phyloP scores from a whole-genome alignment of 768 basidiomycete species.

The Sistotremastrum niveocremeum region DNA sequence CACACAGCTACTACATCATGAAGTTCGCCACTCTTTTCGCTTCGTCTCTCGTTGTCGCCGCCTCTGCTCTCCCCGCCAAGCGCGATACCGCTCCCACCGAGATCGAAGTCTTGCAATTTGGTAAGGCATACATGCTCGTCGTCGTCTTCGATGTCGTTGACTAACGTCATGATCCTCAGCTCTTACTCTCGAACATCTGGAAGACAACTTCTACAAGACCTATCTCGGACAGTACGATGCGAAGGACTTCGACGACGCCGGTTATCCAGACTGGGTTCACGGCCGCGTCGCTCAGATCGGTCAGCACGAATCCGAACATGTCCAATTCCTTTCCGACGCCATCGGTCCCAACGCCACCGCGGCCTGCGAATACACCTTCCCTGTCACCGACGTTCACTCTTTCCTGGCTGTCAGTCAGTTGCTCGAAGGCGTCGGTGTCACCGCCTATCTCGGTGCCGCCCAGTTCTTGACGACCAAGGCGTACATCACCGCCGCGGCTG shows the following conservation, averaged over 20 bases:
- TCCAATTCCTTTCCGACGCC: slow-evolving; percentile 32
- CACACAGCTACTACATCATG: not conserved
- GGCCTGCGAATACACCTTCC: slow-evolving; percentile 48
- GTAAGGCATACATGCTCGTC: too few relatives aligned
- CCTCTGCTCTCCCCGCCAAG: not conserved
- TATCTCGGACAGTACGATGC: too few relatives aligned
- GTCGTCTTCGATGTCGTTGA: too few relatives aligned
- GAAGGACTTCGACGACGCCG: slow-evolving; percentile 27
- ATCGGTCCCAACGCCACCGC: slow-evolving; percentile 32
- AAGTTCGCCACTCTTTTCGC: not conserved
- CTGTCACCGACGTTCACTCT: slow-evolving; percentile 29
- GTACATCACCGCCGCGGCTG: slow-evolving; percentile 39
- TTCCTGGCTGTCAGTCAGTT: slow-evolving; percentile 32
- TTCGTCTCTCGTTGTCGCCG: slow-evolving; percentile 2
- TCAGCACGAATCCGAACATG: slow-evolving; percentile 43
- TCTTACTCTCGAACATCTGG: too few relatives aligned
- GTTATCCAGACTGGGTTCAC: slow-evolving; percentile 35
- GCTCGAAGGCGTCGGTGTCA: slow-evolving; percentile 39
- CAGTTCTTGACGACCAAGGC: slow-evolving; percentile 23
- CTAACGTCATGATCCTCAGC: too few relatives aligned
- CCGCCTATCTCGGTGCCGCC: slow-evolving; percentile 47
- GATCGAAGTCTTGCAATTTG: too few relatives aligned
- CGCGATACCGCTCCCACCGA: not conserved
- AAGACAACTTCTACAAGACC: too few relatives aligned
- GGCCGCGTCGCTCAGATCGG: slow-evolving; percentile 38